Base-by-base conservation (phyloP, 2,329 filamentous ascomycete genomes). In the Fusarium albosuccineum region DNA sequence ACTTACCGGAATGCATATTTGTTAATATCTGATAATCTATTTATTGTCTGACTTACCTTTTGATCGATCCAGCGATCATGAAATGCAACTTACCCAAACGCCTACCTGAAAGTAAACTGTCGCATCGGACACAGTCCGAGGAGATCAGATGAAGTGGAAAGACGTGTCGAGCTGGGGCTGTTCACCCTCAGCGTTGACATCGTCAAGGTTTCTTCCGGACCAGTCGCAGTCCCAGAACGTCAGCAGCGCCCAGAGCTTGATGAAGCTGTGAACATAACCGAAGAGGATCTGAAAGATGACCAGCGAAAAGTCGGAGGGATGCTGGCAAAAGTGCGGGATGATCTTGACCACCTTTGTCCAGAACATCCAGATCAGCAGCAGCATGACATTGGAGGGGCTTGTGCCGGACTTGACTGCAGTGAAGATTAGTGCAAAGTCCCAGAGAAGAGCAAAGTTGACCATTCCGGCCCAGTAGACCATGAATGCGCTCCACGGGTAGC, bases 341-440 rank as follows among this genome's bases (percentile, higher is more conserved):
- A 87, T 76, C 79, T 90, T 90, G 66, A 88, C 75, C 16, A 83
- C 72, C 79, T 91, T 91, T 36, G 82, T 82, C n/a, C 77, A 71
- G 10, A 87, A 44, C 45, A 89, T 83, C 82, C 83, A 89, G n/a
- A 60, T 4, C 4, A 74, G 63, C 3, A 80, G 68, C 1, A 65
- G 29, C 0, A 61, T 5, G 1, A 74, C 3, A 1, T 54, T 53
- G 9, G 14, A 36, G 1, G 5, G 9, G 1, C 22, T 11, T 1
- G 10, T 36, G 0, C 42, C n/a, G 1, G 44, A 44, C 33, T 40
- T 60, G 17, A 48, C 39, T 4, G 76, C 64, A 54, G 80, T 66
- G 22, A 70, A 75, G 1, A 83, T 45, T 1, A 89, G 72, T 0
- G 76, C 58, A 0, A 71, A 52, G 65, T 91, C 89, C 66, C 82